These are phyloP conservation scores for Solanum piurae DNA, from an alignment of 257 asterid species.

Conservation along the genomic window DNA sequence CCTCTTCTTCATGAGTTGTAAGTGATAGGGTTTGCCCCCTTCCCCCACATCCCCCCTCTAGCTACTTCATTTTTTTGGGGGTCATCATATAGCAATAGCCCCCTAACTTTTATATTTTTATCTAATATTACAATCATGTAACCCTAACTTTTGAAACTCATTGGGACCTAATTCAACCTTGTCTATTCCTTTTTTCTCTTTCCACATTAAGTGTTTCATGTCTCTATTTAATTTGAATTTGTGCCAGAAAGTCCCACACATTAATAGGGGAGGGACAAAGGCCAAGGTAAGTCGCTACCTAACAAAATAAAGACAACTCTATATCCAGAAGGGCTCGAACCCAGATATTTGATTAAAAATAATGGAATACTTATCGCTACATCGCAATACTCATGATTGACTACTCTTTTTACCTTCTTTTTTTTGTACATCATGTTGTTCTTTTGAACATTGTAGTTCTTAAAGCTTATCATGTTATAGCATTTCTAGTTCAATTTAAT, in stretches of 20 bases:
- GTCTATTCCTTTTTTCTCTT: background rate
- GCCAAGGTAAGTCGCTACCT: no score
- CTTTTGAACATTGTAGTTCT: background rate
- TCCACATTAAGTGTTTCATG: fast-evolving
- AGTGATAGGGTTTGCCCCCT: slow-evolving; percentile 7
- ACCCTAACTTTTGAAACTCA: background rate
- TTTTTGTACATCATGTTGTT: background rate
- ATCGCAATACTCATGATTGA: background rate
- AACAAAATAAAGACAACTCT: background rate
- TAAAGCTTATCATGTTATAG: background rate
- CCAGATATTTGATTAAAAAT: background rate
- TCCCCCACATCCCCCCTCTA: background rate
- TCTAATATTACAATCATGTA: background rate
- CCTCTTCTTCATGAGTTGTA: slow-evolving; percentile 22
- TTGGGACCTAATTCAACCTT: background rate
- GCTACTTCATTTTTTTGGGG: background rate
- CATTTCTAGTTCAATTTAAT: background rate
- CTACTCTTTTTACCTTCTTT: background rate
- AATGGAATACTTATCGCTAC: background rate
- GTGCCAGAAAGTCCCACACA: background rate
- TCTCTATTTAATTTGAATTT: background rate
- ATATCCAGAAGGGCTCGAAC: fast-evolving
- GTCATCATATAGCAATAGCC: background rate
- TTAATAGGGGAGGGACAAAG: background rate
- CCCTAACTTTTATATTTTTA: background rate